These are phyloP conservation scores for Gossypium rotundifolium DNA, from an alignment of 345 rosid genomes.

Conservation along the genomic window DNA sequence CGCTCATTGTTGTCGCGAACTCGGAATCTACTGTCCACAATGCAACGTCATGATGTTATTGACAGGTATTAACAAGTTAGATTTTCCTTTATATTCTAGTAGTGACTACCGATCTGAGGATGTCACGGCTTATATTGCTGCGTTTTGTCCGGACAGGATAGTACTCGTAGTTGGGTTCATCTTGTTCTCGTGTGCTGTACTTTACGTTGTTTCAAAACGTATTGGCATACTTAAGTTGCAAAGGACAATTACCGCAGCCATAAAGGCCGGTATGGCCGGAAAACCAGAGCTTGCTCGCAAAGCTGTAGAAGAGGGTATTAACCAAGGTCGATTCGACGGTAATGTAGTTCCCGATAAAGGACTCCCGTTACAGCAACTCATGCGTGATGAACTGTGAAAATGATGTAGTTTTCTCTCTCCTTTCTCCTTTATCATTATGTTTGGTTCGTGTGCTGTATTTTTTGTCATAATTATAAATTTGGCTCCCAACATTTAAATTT, in stretches of 20 bases:
- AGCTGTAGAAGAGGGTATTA: conserved; percentile 34
- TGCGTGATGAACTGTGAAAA: conserved; percentile 69
- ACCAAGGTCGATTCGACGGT: conserved; percentile 32
- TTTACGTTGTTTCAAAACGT: conserved; percentile 85
- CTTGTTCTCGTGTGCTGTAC: conserved; percentile 69
- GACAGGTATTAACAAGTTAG: conserved; percentile 45
- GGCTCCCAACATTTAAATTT: too few species aligned
- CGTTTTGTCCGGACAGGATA: conserved; percentile 40
- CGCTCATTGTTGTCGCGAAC: conserved; percentile 77
- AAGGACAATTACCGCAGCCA: conserved; percentile 68
- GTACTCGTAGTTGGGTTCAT: conserved; percentile 57
- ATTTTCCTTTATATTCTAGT: background rate
- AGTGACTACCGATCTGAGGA: background rate
- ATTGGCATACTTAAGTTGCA: conserved; percentile 66
- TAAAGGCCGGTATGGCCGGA: conserved; percentile 65
- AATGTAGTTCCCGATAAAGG: conserved; percentile 37
- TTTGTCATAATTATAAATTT: too few species aligned
- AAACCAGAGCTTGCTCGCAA: conserved; percentile 28
- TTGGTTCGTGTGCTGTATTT: background rate
- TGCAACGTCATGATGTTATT: conserved; percentile 86
- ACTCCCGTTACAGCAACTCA: conserved; percentile 37
- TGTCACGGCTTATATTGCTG: conserved; percentile 12
- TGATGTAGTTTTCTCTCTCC: conserved; percentile 11
- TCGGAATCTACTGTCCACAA: conserved; percentile 74
- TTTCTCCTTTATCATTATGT: background rate